Base-by-base conservation (phyloP, 352 stramenopile genomes). In the Pythium rishiriense region DNA sequence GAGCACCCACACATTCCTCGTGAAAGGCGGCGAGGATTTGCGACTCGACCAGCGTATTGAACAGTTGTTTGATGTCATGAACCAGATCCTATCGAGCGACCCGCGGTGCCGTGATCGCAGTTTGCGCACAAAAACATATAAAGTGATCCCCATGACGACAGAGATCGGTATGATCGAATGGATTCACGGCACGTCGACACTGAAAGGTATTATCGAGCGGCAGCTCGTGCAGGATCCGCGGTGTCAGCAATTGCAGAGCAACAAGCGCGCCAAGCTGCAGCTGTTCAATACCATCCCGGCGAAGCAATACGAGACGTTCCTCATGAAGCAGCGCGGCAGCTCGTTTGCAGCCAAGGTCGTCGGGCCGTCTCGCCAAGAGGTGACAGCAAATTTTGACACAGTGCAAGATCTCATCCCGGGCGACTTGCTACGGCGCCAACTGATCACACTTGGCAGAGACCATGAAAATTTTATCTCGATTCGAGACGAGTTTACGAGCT, bases 51-150 rank as follows among this genome's bases (percentile, higher is more conserved):
- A 97, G 62, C 85, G 92, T 51, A 97, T 98, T 52, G 87, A 97
- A 61, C 89, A 97, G 60, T 69, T 98, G 4, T 98, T 97, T 72
- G 83, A 83, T 22, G 80, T 96, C 24, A 97, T 98, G 86, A 98
- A 97, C 63, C 76, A 88, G 49, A 87, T 97, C 49, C 75, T 98
- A 15, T 60, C 78, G 24, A 70, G 74, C 37, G 70, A 95, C 33
- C 67, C 82, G 8, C 68, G 72, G 1, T 97, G 90, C 24, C 76
- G 76, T 33, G 83, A 92, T 24, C 68, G 85, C 24, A 75, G 76
- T 43, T 64, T 97, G 33, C 73, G 65, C 22, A 83, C 83, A 7
- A 78, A 64, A 47, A 97, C 88, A 4, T 97, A 96, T 70, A 84
- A 93, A 28, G 86, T 95, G 49, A 85, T 96, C 49, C 88, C 87